Percentiles rank a stretch among this genome's conserved stretches.
Conservation (phyloP, 805 yeast genomes). For the Zygosaccharomyces siamensis region DNA sequence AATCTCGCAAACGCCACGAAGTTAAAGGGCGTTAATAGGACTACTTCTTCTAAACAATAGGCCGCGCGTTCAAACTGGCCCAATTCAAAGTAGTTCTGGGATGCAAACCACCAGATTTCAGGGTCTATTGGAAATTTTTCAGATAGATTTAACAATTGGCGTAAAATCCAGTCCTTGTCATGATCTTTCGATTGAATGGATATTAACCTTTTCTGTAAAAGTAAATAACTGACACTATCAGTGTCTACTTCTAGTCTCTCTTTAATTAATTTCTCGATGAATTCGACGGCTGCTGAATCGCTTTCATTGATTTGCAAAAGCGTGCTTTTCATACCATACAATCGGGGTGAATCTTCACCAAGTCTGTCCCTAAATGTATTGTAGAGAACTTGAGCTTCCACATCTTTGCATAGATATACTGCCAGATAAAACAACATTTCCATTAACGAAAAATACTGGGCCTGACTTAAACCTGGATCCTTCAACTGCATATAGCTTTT, state of each 20-base stretch:
- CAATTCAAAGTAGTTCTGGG: constrained; percentile 51
- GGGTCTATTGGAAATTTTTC: constrained; percentile 60
- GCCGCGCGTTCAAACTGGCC: constrained; percentile 68
- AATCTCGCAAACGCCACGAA: constrained; percentile 31
- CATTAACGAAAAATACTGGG: constrained; percentile 50
- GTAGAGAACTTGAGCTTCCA: constrained; percentile 63
- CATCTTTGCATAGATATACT: constrained; percentile 57
- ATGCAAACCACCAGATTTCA: constrained; percentile 74
- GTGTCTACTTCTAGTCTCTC: constrained; percentile 50
- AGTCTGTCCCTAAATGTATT: constrained; percentile 66
- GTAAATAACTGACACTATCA: constrained; percentile 29
- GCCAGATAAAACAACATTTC: constrained; percentile 70
- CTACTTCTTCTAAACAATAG: constrained; percentile 62
- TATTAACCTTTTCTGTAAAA: constrained; percentile 28
- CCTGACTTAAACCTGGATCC: constrained; percentile 28
- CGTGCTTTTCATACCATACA: constrained; percentile 31
- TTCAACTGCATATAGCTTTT: constrained; percentile 21
- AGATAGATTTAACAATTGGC: constrained; percentile 19
- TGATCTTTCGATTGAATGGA: constrained; percentile 20
- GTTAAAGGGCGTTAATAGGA: constrained; percentile 56
- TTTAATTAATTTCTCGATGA: constrained; percentile 47
- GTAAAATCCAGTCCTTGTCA: constrained; percentile 16
- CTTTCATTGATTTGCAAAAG: constrained; percentile 26
- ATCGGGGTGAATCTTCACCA: constrained; percentile 40
- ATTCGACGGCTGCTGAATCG: constrained; percentile 33